Percentiles rank a stretch among this genome's conserved stretches.
Conservation (phyloP, 2,329 filamentous ascomycete species). For the Fusarium neocosmosporiellum region DNA sequence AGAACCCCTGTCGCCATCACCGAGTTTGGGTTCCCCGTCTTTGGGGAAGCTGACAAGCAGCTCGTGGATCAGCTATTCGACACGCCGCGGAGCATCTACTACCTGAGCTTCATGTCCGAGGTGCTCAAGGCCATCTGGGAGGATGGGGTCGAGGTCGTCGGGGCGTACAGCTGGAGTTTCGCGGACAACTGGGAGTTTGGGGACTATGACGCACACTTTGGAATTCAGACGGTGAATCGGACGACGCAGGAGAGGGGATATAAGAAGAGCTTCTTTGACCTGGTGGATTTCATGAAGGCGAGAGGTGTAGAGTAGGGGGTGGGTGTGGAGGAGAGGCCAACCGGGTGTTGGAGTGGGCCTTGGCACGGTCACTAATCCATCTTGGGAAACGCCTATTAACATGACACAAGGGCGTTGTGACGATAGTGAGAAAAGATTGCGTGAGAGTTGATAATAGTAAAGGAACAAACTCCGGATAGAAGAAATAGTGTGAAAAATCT, state of each 20-base stretch:
- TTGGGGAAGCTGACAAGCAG: conserved; percentile 55
- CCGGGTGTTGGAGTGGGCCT: not conserved
- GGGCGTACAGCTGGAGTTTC: conserved; percentile 65
- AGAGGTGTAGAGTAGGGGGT: conserved; percentile 38
- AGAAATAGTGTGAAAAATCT: not conserved
- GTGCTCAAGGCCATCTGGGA: conserved; percentile 66
- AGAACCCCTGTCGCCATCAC: conserved; percentile 59
- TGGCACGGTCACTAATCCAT: not conserved
- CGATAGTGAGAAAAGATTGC: not conserved
- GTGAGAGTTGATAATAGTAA: not conserved
- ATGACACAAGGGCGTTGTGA: not conserved
- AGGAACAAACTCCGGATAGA: not conserved
- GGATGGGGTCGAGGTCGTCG: conserved; percentile 65
- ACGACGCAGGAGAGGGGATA: conserved; percentile 62
- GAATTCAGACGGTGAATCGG: conserved; percentile 66
- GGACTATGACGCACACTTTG: conserved; percentile 57
- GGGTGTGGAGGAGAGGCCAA: not conserved
- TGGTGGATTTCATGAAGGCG: conserved; percentile 62
- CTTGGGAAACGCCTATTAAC: not conserved
- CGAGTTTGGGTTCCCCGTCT: conserved; percentile 69
- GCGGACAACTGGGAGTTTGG: conserved; percentile 69
- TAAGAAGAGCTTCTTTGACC: conserved; percentile 69
- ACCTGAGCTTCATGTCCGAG: conserved; percentile 64
- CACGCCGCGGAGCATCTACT: conserved; percentile 64
- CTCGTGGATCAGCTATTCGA: conserved; percentile 65